A percentile compares a stretch with the other conserved stretches of the same genome.
phyloP scores from a whole-genome alignment of 441 rosid species.

The Aquilaria agallochum region DNA sequence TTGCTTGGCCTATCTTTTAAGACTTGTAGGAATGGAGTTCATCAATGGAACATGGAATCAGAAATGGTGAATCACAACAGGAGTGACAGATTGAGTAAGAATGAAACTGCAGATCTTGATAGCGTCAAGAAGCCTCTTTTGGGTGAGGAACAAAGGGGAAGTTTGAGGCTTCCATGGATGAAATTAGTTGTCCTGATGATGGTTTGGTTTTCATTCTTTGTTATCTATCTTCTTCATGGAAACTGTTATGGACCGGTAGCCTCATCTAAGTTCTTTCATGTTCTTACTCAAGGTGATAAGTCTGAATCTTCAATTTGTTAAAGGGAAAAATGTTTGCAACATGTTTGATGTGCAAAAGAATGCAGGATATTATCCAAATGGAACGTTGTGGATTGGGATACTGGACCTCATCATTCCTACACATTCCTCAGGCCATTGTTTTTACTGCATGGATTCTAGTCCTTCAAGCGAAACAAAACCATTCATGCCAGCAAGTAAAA shows the following conservation, averaged over 20 bases:
- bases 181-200: conserved; percentile 60
- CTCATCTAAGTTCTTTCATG: neutral
- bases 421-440: conserved; percentile 74
- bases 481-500: conserved; percentile 7
- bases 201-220: conserved; percentile 66
- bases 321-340: neutral
- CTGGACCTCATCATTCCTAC: conserved; percentile 72
- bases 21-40: conserved; percentile 55
- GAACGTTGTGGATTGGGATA: conserved; percentile 71
- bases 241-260: conserved; percentile 52
- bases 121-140: conserved; percentile 33
- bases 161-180: conserved; percentile 51
- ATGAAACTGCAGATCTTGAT: conserved; percentile 17
- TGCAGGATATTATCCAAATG: conserved; percentile 57
- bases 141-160: conserved; percentile 17
- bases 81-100: conserved; percentile 3
- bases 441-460: conserved; percentile 58
- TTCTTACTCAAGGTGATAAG: too few species aligned
- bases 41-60: conserved; percentile 54
- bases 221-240: conserved; percentile 57
- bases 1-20: conserved; percentile 68
- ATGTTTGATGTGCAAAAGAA: neutral
- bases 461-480: conserved; percentile 32
- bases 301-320: too few species aligned
- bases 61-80: conserved; percentile 27